Conservation (phyloP, 345 rosid species). For the Euphorbia lathyris region DNA sequence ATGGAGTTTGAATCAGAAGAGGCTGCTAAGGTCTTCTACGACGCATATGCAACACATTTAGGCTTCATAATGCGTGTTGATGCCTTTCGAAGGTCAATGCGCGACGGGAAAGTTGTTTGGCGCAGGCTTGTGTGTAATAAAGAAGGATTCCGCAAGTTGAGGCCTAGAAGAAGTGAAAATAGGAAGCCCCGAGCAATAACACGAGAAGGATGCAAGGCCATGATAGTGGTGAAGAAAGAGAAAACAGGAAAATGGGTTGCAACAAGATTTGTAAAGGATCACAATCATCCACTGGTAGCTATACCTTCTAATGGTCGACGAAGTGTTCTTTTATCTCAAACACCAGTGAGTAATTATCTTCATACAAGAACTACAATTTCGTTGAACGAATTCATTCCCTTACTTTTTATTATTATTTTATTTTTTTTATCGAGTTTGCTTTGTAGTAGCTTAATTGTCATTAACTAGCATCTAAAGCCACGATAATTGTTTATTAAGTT, state of each 20-base stretch:
- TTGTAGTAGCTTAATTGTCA: neutral
- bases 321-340: conserved; percentile 24
- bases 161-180: conserved; percentile 33
- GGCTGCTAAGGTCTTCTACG: conserved; percentile 46
- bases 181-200: conserved; percentile 45
- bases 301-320: conserved; percentile 19
- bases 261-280: conserved; percentile 44
- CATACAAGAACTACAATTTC: neutral
- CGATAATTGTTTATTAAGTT: too few species aligned
- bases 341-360: conserved; percentile 17
- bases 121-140: conserved; percentile 50
- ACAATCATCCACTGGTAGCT: conserved; percentile 42
- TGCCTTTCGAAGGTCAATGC: conserved; percentile 41
- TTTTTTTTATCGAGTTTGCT: neutral
- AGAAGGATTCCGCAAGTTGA: conserved; percentile 45
- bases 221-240: conserved; percentile 41
- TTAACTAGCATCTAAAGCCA: neutral
- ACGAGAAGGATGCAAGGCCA: conserved; percentile 53
- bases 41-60: conserved; percentile 38
- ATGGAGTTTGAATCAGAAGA: conserved; percentile 52
- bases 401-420: neutral
- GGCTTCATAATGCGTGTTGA: conserved; percentile 47
- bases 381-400: neutral
- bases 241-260: conserved; percentile 43
- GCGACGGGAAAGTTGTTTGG: conserved; percentile 44